Conservation (phyloP, 352 stramenopile genomes). For the Thalassiosira livingstoniorum region DNA sequence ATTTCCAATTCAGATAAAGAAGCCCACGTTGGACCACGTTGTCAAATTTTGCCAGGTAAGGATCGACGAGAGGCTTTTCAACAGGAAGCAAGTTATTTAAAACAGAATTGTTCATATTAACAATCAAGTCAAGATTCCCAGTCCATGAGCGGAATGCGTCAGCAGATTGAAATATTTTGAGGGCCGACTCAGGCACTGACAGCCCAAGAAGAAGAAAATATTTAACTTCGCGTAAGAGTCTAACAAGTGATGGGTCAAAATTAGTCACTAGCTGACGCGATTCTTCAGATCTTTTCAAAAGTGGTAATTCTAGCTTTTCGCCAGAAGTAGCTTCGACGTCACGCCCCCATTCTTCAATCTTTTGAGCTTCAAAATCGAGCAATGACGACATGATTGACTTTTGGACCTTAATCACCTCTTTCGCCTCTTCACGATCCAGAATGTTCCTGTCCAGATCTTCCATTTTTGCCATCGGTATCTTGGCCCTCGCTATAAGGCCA, state of each 20-base stretch:
- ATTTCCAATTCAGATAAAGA: slow-evolving; percentile 96
- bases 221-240: slow-evolving; percentile 97
- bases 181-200: slow-evolving; percentile 92
- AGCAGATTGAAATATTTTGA: slow-evolving; percentile 95
- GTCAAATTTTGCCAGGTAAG: slow-evolving; percentile 97
- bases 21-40: slow-evolving; percentile 92
- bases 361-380: slow-evolving; percentile 96
- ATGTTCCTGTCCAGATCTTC: slow-evolving; percentile 95
- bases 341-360: slow-evolving; percentile 95
- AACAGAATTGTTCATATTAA: slow-evolving; percentile 97
- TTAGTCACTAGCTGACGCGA: slow-evolving; percentile 94
- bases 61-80: slow-evolving; percentile 94
- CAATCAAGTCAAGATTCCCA: slow-evolving; percentile 96
- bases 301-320: slow-evolving; percentile 94
- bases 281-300: slow-evolving; percentile 91
- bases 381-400: slow-evolving; percentile 95
- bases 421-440: slow-evolving; percentile 97
- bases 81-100: slow-evolving; percentile 95
- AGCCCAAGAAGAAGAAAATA: slow-evolving; percentile 95
- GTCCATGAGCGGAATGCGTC: slow-evolving; percentile 95
- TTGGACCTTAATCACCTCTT: slow-evolving; percentile 98
- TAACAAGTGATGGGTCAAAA: slow-evolving; percentile 96
- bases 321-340: slow-evolving; percentile 95
- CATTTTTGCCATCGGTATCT: slow-evolving; percentile 97
- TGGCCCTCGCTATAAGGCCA: slow-evolving; percentile 94